Percentiles rank a stretch among this genome's conserved stretches.
These are phyloP conservation scores for Tetrahymena thermophila DNA, from an alignment of 73 alveolate species.

Conservation along the genomic window DNA sequence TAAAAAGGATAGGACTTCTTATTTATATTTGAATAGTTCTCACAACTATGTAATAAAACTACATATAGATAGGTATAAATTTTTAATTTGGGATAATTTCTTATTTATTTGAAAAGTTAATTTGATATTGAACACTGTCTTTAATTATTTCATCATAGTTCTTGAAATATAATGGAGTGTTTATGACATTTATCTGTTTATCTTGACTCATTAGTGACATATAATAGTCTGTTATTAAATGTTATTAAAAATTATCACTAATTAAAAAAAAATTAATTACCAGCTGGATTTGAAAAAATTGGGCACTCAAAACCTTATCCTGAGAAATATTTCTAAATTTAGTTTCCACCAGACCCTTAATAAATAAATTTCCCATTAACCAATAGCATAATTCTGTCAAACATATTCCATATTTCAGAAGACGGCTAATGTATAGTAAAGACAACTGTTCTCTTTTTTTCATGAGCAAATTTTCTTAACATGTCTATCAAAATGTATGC, in stretches of 20 bases:
- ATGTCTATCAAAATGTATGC: background rate
- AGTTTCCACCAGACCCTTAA: constrained; percentile 43
- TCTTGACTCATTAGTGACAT: background rate
- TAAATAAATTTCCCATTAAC: constrained; percentile 52
- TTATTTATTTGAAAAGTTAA: background rate
- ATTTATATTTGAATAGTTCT: background rate
- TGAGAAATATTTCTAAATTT: background rate
- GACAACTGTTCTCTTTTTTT: constrained; percentile 41
- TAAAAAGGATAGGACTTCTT: background rate
- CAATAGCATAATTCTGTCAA: constrained; percentile 38
- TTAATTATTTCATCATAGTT: background rate
- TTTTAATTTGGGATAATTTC: background rate
- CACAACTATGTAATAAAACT: background rate
- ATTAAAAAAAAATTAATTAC: background rate
- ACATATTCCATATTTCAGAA: constrained; percentile 43
- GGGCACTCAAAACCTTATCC: background rate
- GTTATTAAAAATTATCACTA: too few relatives aligned
- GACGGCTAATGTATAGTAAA: constrained; percentile 73
- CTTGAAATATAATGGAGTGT: background rate
- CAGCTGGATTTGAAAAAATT: background rate
- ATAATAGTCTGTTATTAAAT: background rate
- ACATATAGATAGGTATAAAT: background rate
- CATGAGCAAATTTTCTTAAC: background rate
- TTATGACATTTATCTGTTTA: background rate
- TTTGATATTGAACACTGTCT: background rate